Evolutionary conservation across 2,329 filamentous ascomycete species (phyloP), one percentile per base, ranked within the genome.

Genomic region (Colletotrichum tropicicola): DNA sequence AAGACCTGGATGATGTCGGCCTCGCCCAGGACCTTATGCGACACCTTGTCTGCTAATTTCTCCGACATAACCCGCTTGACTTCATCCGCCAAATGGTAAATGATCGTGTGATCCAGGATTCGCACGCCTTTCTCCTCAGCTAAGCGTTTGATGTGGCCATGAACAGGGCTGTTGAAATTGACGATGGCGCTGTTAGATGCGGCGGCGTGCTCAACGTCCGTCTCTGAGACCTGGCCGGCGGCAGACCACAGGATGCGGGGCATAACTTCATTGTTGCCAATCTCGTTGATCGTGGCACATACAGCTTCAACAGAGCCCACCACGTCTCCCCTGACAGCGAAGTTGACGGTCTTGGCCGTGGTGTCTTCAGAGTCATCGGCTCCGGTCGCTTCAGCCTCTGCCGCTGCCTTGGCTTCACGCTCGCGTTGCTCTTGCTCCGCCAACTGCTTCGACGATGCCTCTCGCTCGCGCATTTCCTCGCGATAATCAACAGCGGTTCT

Each of bases 281-380:
- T 84, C 64, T 91, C 88, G 66, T 89, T 82, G 63, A 99, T 85
- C 8, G 91, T 90, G 51, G 92, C 91, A 65, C 90, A 84, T 3
- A 98, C 91, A 3, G 96, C 96, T 80, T 99, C 96, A 0, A 94
- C 94, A 0, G 95, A 98, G 37, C 96, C 96, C 66, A 91, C 92
- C 17, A 98, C 96, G 72, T 99, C 96, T 57, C 91, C 94, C 78
- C 97, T 97, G 80, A 99, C 84, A 63, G 96, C 88, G 77, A 98
- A 96, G 71, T 91, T 91, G 49, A 97, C 85, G 15, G 85, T 80
- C 53, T 83, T 82, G 3, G 69, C 63, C 3, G 70, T 67, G 12
- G 23, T n/a, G 25, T 79, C 79, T 8, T 76, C 79, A 3, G 71
- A 71, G 1, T 76, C 72, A 3, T 75, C 71, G 49, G 77, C 81